A percentile compares a stretch with the other conserved stretches of the same genome.
Evolutionary conservation across 768 basidiomycete genomes (phyloP).

Genomic region (Agaricus subrufescens): DNA sequence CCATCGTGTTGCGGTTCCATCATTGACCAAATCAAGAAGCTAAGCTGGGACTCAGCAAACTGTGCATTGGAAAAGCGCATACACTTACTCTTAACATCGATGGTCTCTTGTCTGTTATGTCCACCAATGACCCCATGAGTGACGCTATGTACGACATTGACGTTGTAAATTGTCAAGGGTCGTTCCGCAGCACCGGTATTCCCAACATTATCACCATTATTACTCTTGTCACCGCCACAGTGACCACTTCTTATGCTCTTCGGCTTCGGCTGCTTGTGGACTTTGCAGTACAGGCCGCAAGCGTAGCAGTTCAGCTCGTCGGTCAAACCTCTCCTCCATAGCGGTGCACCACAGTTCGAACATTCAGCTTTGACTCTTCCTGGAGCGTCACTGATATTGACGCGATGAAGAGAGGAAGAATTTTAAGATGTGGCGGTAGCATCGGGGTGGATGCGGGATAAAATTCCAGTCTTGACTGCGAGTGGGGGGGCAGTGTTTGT

Average conservation of each 20-base stretch:
- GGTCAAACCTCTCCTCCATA: conserved; percentile 83
- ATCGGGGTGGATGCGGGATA: conserved; percentile 51
- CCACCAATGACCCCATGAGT: conserved; percentile 16
- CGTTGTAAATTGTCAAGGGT: no score
- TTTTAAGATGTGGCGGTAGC: conserved; percentile 61
- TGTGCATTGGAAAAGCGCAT: no score
- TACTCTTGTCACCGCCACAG: conserved; percentile 43
- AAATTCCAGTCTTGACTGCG: conserved; percentile 52
- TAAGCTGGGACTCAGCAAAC: no score
- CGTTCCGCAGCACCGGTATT: no score
- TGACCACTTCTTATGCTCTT: conserved; percentile 82
- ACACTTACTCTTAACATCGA: no score
- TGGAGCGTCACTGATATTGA: conserved; percentile 44
- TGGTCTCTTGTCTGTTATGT: no score
- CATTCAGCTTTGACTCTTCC: conserved; percentile 76
- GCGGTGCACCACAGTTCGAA: conserved; percentile 82
- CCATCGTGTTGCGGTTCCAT: no score
- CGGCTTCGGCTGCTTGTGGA: conserved; percentile 87
- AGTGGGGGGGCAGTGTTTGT: conserved; percentile 47
- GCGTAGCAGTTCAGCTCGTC: conserved; percentile 90
- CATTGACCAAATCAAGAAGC: no score
- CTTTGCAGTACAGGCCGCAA: conserved; percentile 82
- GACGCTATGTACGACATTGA: no score
- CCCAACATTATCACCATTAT: no score
- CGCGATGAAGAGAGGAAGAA: conserved; percentile 33